These are phyloP conservation scores for Spinacia oleracea DNA, from an alignment of 179 eudicot species.

Conservation along the genomic window DNA sequence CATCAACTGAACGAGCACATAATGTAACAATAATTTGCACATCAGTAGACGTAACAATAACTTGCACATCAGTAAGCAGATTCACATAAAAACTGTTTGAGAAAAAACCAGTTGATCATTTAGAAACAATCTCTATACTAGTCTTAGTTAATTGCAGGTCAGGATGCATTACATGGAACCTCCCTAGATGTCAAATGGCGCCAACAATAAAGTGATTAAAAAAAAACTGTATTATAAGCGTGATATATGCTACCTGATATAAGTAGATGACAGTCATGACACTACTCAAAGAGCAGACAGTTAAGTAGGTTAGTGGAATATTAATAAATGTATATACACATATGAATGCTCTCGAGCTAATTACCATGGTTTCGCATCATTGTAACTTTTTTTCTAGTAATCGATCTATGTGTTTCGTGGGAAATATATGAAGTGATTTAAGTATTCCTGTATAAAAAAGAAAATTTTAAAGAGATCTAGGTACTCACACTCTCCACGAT, in stretches of 20 bases:
- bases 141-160: background rate
- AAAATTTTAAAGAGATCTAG: slow-evolving; percentile 1
- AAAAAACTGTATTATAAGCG: background rate
- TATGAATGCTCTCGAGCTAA: background rate
- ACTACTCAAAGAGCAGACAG: background rate
- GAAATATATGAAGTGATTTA: background rate
- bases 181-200: background rate
- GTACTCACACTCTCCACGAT: slow-evolving; percentile 86
- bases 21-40: background rate
- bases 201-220: background rate
- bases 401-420: background rate
- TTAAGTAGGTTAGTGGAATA: background rate
- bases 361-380: background rate
- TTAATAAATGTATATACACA: background rate
- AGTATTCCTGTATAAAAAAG: background rate
- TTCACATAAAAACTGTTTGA: background rate
- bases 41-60: background rate
- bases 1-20: background rate
- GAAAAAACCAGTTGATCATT: background rate
- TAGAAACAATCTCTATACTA: background rate
- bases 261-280: background rate
- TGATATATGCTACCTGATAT: background rate
- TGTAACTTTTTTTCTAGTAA: background rate
- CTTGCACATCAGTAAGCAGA: background rate
- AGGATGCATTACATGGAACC: background rate